Percentiles rank a stretch among this genome's conserved stretches.
Evolutionary conservation across 2,329 filamentous ascomycete genomes (phyloP).

Genomic region (Diaporthe vaccinii): DNA sequence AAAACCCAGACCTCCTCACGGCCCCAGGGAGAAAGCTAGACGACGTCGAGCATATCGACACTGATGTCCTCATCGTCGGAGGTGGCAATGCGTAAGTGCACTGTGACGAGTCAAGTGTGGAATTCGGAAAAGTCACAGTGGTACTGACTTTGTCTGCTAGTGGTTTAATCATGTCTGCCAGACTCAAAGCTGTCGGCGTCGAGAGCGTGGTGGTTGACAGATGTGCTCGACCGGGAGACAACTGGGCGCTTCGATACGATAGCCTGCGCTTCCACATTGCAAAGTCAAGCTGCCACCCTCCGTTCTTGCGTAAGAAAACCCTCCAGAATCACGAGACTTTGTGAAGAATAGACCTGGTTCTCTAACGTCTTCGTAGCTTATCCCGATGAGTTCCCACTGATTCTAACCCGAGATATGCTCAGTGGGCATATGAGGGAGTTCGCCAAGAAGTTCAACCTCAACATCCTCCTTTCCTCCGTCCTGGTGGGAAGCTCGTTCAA

Average conservation of each 20-base stretch:
- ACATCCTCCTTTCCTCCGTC: conserved; percentile 57
- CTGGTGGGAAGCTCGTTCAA: conserved; percentile 57
- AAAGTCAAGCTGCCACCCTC: conserved; percentile 52
- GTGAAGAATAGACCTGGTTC: conserved; percentile 49
- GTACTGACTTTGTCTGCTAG: conserved; percentile 38
- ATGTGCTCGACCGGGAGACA: conserved; percentile 53
- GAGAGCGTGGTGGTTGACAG: conserved; percentile 53
- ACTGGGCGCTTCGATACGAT: conserved; percentile 56
- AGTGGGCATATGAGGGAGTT: conserved; percentile 64
- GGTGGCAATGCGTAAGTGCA: conserved; percentile 51
- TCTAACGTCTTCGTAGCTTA: conserved; percentile 47
- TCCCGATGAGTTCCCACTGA: conserved; percentile 56
- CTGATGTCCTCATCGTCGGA: conserved; percentile 52
- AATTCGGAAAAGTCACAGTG: too few relatives aligned
- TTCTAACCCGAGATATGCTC: conserved; percentile 61
- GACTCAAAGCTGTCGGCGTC: conserved; percentile 54
- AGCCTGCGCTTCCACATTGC: conserved; percentile 55
- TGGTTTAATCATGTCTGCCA: conserved; percentile 50
- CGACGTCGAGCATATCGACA: conserved; percentile 43
- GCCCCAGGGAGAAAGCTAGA: conserved; percentile 43
- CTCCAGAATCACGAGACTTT: conserved; percentile 39
- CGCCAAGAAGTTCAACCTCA: conserved; percentile 61
- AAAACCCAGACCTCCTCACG: conserved; percentile 47
- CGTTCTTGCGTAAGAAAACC: conserved; percentile 50
- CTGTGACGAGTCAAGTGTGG: fast-evolving